These are phyloP conservation scores for Wallacemonas sp. DNA, from an alignment of 208 protist species.

Conservation along the genomic window DNA sequence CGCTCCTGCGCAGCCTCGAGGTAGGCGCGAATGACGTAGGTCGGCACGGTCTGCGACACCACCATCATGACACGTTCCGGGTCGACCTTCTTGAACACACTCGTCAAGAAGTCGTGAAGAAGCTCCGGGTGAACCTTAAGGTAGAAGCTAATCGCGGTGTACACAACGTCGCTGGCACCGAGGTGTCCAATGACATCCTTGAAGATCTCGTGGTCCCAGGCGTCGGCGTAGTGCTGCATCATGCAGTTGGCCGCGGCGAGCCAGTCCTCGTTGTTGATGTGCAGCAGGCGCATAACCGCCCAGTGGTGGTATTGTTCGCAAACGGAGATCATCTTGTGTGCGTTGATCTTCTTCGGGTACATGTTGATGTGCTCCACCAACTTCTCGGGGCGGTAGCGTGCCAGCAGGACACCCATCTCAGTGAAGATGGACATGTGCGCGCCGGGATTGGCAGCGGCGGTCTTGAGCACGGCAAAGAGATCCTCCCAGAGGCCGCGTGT, in stretches of 20 bases:
- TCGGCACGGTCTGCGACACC: constrained; percentile 72
- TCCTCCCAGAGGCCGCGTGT: constrained; percentile 94
- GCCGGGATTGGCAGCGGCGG: constrained; percentile 92
- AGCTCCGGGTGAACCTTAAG: constrained; percentile 90
- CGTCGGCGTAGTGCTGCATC: constrained; percentile 97
- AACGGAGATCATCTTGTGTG: constrained; percentile 95
- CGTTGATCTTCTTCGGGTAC: constrained; percentile 96
- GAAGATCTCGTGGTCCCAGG: constrained; percentile 98
- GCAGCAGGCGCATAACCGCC: constrained; percentile 95
- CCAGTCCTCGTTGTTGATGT: constrained; percentile 98
- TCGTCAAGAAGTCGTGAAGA: constrained; percentile 96
- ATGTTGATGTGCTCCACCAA: constrained; percentile 99
- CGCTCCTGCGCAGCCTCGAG: constrained; percentile 93
- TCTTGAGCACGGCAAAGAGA: constrained; percentile 95
- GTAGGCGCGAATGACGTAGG: constrained; percentile 97
- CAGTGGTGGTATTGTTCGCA: constrained; percentile 97
- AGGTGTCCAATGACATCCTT: constrained; percentile 96
- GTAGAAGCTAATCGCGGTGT: constrained; percentile 98
- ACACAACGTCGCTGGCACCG: constrained; percentile 96
- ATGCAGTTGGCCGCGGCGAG: constrained; percentile 97
- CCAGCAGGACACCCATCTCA: constrained; percentile 98
- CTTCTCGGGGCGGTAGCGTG: constrained; percentile 99
- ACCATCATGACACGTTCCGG: constrained; percentile 96
- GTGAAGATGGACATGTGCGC: constrained; percentile 99
- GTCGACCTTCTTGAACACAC: constrained; percentile 94